Evolutionary conservation across 768 basidiomycete genomes (phyloP).

Genomic region (Ramaria sp.): DNA sequence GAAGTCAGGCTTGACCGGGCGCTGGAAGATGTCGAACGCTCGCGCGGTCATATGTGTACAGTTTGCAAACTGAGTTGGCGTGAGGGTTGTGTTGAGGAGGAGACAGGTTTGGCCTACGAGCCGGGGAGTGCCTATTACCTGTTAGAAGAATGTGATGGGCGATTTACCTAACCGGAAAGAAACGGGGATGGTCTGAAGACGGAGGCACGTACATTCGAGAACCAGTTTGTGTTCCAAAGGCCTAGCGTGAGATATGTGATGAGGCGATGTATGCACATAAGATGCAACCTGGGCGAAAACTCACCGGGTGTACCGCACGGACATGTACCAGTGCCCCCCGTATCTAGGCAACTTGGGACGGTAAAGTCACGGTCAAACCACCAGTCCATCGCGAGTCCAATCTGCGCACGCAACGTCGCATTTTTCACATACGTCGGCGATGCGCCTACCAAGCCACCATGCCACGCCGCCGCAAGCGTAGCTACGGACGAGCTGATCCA

Average conservation of each 20-base stretch:
- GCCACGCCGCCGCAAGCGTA: conserved; percentile 46
- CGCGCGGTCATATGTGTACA: conserved; percentile 43
- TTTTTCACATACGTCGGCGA: conserved; percentile 31
- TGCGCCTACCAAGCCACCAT: conserved; percentile 34
- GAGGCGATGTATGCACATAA: neutral
- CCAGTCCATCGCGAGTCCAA: conserved; percentile 41
- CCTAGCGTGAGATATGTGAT: conserved; percentile 1
- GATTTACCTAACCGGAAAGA: too few relatives aligned
- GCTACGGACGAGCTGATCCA: conserved; percentile 21
- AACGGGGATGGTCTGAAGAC: too few relatives aligned
- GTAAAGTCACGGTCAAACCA: conserved; percentile 58
- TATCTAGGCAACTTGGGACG: conserved; percentile 40
- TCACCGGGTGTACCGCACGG: conserved; percentile 41
- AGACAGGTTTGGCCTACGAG: conserved; percentile 49
- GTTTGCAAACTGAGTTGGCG: conserved; percentile 28
- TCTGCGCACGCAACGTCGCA: conserved; percentile 28
- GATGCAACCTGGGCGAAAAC: neutral
- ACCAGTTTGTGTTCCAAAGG: conserved; percentile 59
- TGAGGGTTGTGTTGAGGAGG: conserved; percentile 38
- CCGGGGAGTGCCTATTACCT: conserved; percentile 53
- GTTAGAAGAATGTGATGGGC: neutral
- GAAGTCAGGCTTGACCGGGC: conserved; percentile 31
- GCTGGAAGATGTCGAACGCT: conserved; percentile 37
- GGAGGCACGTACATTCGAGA: conserved; percentile 35
- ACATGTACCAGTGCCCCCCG: conserved; percentile 40